Conservation (phyloP, 75 land plant species). For the Chamaecyparis obtusa region DNA sequence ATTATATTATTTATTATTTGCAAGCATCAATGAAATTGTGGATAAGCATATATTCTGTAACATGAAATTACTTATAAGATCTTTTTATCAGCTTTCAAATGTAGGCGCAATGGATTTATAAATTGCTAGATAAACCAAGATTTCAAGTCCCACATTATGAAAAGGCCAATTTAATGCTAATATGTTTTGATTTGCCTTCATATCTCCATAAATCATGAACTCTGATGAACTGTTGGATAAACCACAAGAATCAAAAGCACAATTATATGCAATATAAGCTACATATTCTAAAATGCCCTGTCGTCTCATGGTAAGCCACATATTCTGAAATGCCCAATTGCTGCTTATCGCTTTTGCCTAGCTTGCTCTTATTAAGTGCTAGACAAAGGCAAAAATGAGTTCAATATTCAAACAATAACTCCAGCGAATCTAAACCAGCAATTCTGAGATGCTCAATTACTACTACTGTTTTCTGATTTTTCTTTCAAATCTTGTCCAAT, state of each 20-base stretch:
- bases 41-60: neutral
- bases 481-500: neutral
- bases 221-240: neutral
- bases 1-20: neutral
- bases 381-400: no score
- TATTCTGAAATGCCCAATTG: no score
- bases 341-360: no score
- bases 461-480: neutral
- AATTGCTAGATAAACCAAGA: neutral
- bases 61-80: no score
- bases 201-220: neutral
- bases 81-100: neutral
- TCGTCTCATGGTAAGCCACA: no score
- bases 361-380: neutral
- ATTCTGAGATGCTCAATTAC: neutral
- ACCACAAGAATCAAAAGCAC: no score
- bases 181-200: neutral
- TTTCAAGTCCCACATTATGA: no score
- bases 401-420: no score
- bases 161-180: neutral
- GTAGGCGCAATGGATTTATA: neutral
- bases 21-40: neutral
- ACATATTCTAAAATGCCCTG: no score
- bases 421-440: no score
- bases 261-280: no score